Base-by-base conservation (phyloP, 2,329 filamentous ascomycete genomes). In the Metarhizium rileyi region DNA sequence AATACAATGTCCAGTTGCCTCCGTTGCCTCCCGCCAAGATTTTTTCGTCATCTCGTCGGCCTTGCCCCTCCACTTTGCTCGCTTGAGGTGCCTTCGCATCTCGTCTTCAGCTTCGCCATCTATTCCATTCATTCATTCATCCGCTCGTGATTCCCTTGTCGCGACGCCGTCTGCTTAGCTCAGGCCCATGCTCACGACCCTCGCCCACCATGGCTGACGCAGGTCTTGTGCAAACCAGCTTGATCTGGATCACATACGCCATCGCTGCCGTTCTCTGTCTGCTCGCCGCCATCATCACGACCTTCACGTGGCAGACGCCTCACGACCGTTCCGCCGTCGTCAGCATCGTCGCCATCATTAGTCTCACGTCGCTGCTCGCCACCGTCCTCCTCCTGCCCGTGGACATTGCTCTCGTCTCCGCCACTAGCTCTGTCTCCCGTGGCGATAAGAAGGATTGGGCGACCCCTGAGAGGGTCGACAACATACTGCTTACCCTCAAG, bases 361-460 rank as follows among this genome's bases (percentile, higher is more conserved):
- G 90, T 49, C 77, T 95, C 43, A 90, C 90, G 9, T 80, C 87
- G 8, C 79, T 98, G 27, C 81, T 98, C 49, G 93, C 93, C 14
- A 98, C 93, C 1, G 84, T 96, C 26, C 79, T 98, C 30, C 80
- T 98, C 22, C 81, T 96, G 26, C 93, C 93, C 23, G 91, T 97
- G 66, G 93, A 98, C 66, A 89, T 97, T 57, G 93, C 93, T 10
- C 80, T 98, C 58, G 86, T 96, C 44, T 96, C 91, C 2, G 89
- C 90, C 6, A 98, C 93, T 0, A 85, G 83, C 14, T 83, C 83
- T 49, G 78, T 84, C 5, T 78, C 81, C 45, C 74, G 85, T 30
- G 93, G 93, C 52, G 77, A 78, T 45, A 94, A 95, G 72, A 96
- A 96, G 68, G 84, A 91, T 58, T 98, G 93, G 93, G 93, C 93